Base-by-base conservation (phyloP, 805 yeast species). In the Clavispora carvajalis region DNA sequence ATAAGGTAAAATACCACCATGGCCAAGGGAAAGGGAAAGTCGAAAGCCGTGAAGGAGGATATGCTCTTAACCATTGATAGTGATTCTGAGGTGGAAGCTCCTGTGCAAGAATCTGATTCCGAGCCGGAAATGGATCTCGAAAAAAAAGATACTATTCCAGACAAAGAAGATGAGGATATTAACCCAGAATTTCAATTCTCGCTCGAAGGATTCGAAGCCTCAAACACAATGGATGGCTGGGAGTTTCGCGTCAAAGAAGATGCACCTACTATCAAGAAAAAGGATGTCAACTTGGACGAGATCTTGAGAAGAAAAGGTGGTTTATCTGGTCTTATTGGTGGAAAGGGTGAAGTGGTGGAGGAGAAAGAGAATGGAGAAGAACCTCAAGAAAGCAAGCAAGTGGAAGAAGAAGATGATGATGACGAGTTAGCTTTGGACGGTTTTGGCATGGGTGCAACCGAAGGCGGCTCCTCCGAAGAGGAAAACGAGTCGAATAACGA, bases 271-370 rank as follows among this genome's bases (percentile, higher is more conserved):
- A 39, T 45, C 26, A 48, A 16, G 46, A 7, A 57, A 40, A 77
- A 74, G 47, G 86, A 81, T 45, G 95, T 88, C 7, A 96, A 91
- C 67, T 71, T 91, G 46, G 96, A 91, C 54, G 80, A 80, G 11
- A 91, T 91, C 39, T 85, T 91, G 51, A 80, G 82, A 65, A 76
- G 90, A 60, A 90, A 86, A 53, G 95, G 96, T 60, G 73, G 95
- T 31, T 67, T 82, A 40, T 67, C 75, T 5, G 76, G 77, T 38
- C 55, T 78, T 40, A 79, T 74, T 1, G 77, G 73, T 34, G 62
- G 70, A 12, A 69, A 65, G 13, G 57, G 39, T n/a, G 37, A 28
- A 10, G 46, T 39, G 7, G 50, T 42, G 26, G 41, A 43, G 15
- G 26, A 22, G 7, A 46, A 44, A 8, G 41, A 37, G 3, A 51